Base-by-base conservation (phyloP, 345 rosid species). In the Eucalyptus erythrocorys region DNA sequence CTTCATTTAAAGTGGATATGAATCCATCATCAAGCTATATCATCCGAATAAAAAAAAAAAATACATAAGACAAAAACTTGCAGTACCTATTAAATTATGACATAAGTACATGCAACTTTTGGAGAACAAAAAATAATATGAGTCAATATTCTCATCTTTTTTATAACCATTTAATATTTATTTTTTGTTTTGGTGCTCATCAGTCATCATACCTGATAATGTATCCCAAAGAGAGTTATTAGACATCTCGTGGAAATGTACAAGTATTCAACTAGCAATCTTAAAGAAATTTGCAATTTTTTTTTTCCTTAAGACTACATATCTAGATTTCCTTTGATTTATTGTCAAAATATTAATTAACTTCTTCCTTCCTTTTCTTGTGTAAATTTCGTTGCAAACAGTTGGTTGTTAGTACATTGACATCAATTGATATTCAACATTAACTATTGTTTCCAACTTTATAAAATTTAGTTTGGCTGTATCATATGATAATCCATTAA, bases 81-180 rank as follows among this genome's bases (percentile, higher is more conserved):
- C 21, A 7, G 0, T n/a, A n/a, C 0, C 19, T 14, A 64, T n/a
- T n/a, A 64, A 30, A n/a, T 64, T 64, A 30, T 13, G 1, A 7
- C 37, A 66, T 15, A 8, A n/a, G 22, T 15, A n/a, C 1, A 32
- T 32, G 40, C 79, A 14, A 32, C 32, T 0, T 32, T 66, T 32
- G 34, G 40, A 66, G 79, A 55, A 55, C 40, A 32, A n/a, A 13
- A 30, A 30, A 1, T 0, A 66, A 66, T 3, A 64, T 7, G 2
- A 32, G 10, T 66, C 42, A 66, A 66, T 66, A 4, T 34, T 30
- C 34, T 30, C 8, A 61, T 13, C 4, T 30, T 6, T 61, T 61
- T 61, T 1, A 30, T 13, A 61, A 61, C 71, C 37, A 2, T 57
- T 11, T 57, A 13, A 13, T 6, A 4, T 61, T 1, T 61, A 2